Base-by-base conservation (phyloP, 176 grass and related monocot genomes). In the Carex littledalei region DNA sequence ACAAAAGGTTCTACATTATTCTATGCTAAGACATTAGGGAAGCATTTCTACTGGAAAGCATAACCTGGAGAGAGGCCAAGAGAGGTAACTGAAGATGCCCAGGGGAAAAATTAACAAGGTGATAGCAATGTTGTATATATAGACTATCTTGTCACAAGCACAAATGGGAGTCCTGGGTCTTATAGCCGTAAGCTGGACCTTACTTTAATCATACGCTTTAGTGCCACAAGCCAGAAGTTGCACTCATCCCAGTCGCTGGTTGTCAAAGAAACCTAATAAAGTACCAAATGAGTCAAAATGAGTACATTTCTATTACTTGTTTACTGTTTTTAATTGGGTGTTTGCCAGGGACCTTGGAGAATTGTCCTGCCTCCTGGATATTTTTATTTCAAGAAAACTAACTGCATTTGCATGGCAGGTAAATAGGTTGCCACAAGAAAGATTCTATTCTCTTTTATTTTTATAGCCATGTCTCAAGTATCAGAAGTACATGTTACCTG, bases 241-340 rank as follows among this genome's bases (percentile, higher is more conserved):
- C 97, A 99, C 91, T 99, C 97, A 20, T 99, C 91, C 97, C 97
- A 99, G 57, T 96, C 93, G 59, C 97, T 99, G 21, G 93, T 99
- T 15, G 93, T 99, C 72, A 99, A 84, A 7, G 87, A 68, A 56
- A 94, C 90, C 97, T 99, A 82, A 16, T 60, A 85, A 58, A 94
- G 9, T 50, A 50, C 47, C 47, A 69, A 64, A 26, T 39, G 34
- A 35, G 34, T 35, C 55, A 78, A 64, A 66, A 35, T 35, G 5
- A 39, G 37, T 22, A 83, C 41, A 66, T 52, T 9, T 66, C 18
- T 45, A 83, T 53, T 43, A 66, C 29, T 61, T 31, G 2, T 31
- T 59, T 71, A 79, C 47, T 6, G 35, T 78, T 18, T 70, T 50
- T 41, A 55, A 13, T 76, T 13, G 37, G 15, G 5, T 10, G 5